These are phyloP conservation scores for Russula lepida DNA, from an alignment of 768 basidiomycete genomes.

Conservation along the genomic window DNA sequence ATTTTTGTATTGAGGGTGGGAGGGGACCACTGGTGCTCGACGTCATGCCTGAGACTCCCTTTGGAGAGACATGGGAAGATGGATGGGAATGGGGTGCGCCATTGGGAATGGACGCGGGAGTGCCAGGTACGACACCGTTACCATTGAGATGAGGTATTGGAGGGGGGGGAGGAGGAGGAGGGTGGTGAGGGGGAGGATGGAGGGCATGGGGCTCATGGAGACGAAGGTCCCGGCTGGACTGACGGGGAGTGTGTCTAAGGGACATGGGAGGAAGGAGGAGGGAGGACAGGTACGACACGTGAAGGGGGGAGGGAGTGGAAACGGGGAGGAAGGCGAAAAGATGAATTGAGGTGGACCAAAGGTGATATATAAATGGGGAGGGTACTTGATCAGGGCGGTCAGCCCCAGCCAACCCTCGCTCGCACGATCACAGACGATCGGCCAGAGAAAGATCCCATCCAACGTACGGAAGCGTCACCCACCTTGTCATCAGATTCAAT, in stretches of 20 bases:
- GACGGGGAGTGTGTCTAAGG: constrained; percentile 52
- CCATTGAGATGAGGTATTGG: constrained; percentile 49
- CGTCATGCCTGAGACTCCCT: constrained; percentile 20
- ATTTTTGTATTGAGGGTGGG: constrained; percentile 55
- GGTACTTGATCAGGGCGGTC: constrained; percentile 36
- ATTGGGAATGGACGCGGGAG: constrained; percentile 38
- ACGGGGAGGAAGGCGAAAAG: constrained; percentile 27
- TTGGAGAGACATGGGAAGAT: constrained; percentile 33
- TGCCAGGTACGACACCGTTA: constrained; percentile 34
- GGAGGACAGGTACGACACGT: constrained; percentile 22
- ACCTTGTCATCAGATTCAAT: constrained; percentile 24
- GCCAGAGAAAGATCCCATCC: constrained; percentile 26
- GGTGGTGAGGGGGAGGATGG: constrained; percentile 36
- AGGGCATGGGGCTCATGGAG: constrained; percentile 50
- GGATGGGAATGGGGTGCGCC: constrained; percentile 34
- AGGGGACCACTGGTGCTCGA: constrained; percentile 22
- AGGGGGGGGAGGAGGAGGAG: constrained; percentile 34
- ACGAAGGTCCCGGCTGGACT: constrained; percentile 50
- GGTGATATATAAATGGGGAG: constrained; percentile 27
- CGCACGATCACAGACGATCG: constrained; percentile 61
- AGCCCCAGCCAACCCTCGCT: constrained; percentile 33
- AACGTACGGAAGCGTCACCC: constrained; percentile 21
- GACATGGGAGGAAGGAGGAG: constrained; percentile 40
- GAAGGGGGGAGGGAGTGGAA: constrained; percentile 27
- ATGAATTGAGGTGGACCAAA: constrained; percentile 21